phyloP scores from a whole-genome alignment of 345 rosid genomes.

The Euphorbia peplus region DNA sequence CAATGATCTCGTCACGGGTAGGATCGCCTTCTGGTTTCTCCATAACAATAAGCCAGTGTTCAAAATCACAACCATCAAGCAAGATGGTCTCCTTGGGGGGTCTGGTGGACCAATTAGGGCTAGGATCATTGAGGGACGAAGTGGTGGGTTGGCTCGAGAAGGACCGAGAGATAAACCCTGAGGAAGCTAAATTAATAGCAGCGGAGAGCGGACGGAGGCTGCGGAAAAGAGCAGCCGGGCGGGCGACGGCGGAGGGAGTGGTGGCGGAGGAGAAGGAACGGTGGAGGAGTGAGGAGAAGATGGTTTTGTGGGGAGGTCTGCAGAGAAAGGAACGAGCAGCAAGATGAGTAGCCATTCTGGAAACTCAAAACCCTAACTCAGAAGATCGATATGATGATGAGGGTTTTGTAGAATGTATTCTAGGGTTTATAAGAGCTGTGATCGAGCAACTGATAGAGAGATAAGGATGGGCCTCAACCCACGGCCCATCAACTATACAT shows the following conservation, averaged over 20 bases:
- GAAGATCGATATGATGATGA: too few species aligned
- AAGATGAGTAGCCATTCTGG: slow-evolving; percentile 4
- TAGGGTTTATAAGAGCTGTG: not conserved
- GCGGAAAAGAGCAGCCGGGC: slow-evolving; percentile 9
- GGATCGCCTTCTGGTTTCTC: slow-evolving; percentile 60
- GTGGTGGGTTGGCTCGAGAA: slow-evolving; percentile 50
- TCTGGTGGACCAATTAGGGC: slow-evolving; percentile 87
- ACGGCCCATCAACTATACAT: too few species aligned
- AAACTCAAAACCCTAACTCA: not conserved
- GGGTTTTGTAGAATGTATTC: not conserved
- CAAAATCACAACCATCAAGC: slow-evolving; percentile 90
- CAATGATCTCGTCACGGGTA: slow-evolving; percentile 86
- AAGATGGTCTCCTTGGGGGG: slow-evolving; percentile 90
- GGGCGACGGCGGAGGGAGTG: slow-evolving; percentile 6
- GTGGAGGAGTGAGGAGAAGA: slow-evolving; percentile 8
- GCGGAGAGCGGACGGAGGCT: slow-evolving; percentile 10
- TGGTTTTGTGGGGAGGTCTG: slow-evolving; percentile 6
- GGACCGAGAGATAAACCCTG: slow-evolving; percentile 9
- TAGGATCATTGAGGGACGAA: slow-evolving; percentile 65
- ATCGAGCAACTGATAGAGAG: too few species aligned
- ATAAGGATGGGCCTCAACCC: too few species aligned
- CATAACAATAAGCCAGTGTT: slow-evolving; percentile 93
- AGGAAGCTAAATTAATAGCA: slow-evolving; percentile 13
- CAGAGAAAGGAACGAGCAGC: not conserved
- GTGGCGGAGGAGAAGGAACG: slow-evolving; percentile 17